Evolutionary conservation across 2,329 filamentous ascomycete species (phyloP).

Genomic region (Diaporthe vexans): DNA sequence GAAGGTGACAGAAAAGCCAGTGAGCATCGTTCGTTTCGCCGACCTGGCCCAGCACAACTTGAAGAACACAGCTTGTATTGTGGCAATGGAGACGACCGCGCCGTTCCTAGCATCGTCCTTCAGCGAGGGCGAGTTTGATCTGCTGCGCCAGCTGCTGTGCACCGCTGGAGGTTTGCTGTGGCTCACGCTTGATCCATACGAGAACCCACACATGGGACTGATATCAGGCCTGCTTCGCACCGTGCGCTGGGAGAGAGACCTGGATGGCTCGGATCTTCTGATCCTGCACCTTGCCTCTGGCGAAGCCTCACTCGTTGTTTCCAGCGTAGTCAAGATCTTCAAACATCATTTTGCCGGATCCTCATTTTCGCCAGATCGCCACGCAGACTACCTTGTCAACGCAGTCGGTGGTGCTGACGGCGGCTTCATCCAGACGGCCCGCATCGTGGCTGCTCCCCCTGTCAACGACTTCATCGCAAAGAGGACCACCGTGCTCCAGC

Average conservation of each 20-base stretch:
- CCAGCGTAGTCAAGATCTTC: slow-evolving; percentile 36
- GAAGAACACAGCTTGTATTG: slow-evolving; percentile 45
- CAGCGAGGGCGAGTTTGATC: slow-evolving; percentile 46
- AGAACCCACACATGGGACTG: slow-evolving; percentile 49
- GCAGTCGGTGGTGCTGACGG: slow-evolving; percentile 4
- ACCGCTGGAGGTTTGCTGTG: slow-evolving; percentile 50
- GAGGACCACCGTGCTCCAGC: slow-evolving; percentile 37
- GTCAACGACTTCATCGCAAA: slow-evolving; percentile 41
- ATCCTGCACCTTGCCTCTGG: slow-evolving; percentile 44
- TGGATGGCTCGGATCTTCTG: slow-evolving; percentile 48
- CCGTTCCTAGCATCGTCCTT: slow-evolving; percentile 43
- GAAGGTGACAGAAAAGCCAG: slow-evolving; percentile 12
- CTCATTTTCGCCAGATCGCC: slow-evolving; percentile 38
- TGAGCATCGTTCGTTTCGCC: slow-evolving; percentile 42
- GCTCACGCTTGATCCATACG: slow-evolving; percentile 50
- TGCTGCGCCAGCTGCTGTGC: slow-evolving; percentile 47
- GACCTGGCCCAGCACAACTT: slow-evolving; percentile 43
- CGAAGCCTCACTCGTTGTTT: slow-evolving; percentile 11
- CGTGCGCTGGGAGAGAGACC: slow-evolving; percentile 51
- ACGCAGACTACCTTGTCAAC: slow-evolving; percentile 41
- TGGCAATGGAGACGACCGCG: slow-evolving; percentile 43
- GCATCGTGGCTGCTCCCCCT: slow-evolving; percentile 36
- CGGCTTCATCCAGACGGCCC: slow-evolving; percentile 37
- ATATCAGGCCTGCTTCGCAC: slow-evolving; percentile 52
- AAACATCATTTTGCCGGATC: slow-evolving; percentile 38